Conservation (phyloP, 257 asterid species). For the Petunia axillaris region DNA sequence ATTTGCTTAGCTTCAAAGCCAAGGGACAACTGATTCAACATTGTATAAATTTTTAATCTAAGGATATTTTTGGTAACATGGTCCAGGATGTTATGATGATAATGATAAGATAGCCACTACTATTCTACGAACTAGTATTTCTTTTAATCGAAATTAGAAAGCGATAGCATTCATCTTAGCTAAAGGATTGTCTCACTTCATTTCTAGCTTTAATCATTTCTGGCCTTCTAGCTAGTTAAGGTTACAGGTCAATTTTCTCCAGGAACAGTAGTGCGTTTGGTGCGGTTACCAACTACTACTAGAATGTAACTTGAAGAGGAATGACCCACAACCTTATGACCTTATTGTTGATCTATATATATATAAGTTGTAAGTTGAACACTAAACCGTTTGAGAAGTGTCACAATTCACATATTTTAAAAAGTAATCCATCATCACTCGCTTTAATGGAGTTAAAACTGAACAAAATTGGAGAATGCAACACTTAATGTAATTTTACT, state of each 20-base stretch:
- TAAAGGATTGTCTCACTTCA: not conserved
- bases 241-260: not conserved
- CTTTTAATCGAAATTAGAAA: not conserved
- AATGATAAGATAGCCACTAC: not conserved
- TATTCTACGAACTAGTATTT: too few relatives aligned
- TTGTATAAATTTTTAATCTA: not conserved
- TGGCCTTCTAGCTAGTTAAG: not conserved
- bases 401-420: too few relatives aligned
- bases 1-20: not conserved
- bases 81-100: not conserved
- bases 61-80: not conserved
- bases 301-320: not conserved
- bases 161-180: not conserved
- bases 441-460: too few relatives aligned
- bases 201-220: not conserved
- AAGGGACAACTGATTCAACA: not conserved
- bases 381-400: too few relatives aligned
- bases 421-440: too few relatives aligned
- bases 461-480: too few relatives aligned
- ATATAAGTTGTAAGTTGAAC: too few relatives aligned
- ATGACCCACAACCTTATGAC: too few relatives aligned
- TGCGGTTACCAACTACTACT: not conserved
- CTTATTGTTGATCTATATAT: too few relatives aligned
- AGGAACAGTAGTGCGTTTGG: not conserved
- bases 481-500: too few relatives aligned